Base-by-base conservation (phyloP, 768 basidiomycete genomes). In the Cubamyces lactineus region DNA sequence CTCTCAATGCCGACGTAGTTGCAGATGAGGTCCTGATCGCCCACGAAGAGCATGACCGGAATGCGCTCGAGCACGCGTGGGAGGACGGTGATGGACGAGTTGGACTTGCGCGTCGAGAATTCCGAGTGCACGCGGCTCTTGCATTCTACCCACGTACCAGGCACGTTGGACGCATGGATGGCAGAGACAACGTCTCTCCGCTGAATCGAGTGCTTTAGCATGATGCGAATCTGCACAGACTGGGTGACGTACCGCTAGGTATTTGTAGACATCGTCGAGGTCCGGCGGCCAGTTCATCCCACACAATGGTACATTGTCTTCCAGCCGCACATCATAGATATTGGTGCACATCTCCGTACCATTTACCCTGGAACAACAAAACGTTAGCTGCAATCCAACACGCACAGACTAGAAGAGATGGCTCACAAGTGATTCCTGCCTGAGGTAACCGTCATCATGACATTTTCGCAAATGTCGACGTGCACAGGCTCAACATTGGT, bases 241-340 rank as follows among this genome's bases (percentile, higher is more conserved):
- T 28, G 28, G 40, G 15, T 43, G 15, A 78, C 92, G 54, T 72
- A 97, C 96, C 26, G 84, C 85, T 5, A 99, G 84, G 71, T 95
- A 96, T 0, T 78, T 75, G 17, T 87, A 89, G 9, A 98, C 78
- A 49, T 86, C 83, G 3, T 80, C 74, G 50, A 98, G 85, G 69
- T 95, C 93, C 38, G 88, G 87, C 7, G 96, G 96, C 96, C 96
- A 99, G 76, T 95, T 96, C 94, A 96, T 92, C 2, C 96, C 97
- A 73, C 97, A 99, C 0, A 86, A 89, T 17, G 97, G 97, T 39
- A 72, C 77, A 13, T 82, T 82, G 71, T 99, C 97, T 57, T 91
- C 87, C n/a, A 90, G 77, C 24, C 97, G 90, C 15, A 98, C 85
- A 70, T 99, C 97, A 67, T 99, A 99, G 41, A 98, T 86, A 72